Evolutionary conservation across 2,329 filamentous ascomycete species (phyloP).

Genomic region (Bipolaris victoriae): DNA sequence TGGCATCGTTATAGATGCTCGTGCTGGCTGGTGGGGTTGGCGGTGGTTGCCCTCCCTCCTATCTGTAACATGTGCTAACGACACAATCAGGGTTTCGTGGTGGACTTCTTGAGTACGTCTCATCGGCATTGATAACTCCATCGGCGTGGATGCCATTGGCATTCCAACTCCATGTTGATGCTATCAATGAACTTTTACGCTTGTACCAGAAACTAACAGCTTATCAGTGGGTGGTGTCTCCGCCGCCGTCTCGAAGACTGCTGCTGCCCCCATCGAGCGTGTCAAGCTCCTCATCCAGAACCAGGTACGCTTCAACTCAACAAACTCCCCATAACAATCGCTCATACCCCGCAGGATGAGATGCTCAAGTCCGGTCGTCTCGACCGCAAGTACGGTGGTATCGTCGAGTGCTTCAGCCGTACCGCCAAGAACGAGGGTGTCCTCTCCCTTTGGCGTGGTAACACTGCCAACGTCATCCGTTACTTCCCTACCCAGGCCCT

Average conservation of each 20-base stretch:
- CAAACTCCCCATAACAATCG: not conserved
- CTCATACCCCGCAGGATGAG: constrained; percentile 77
- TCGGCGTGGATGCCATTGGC: constrained; percentile 35
- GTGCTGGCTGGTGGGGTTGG: constrained; percentile 24
- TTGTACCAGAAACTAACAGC: constrained; percentile 50
- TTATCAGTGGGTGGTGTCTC: constrained; percentile 94
- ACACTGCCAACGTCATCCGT: constrained; percentile 99
- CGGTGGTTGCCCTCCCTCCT: constrained; percentile 24
- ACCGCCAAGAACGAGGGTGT: constrained; percentile 91
- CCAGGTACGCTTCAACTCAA: constrained; percentile 73
- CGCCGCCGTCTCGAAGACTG: constrained; percentile 99
- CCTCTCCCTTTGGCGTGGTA: constrained; percentile 97
- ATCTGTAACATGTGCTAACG: constrained; percentile 36
- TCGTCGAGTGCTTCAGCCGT: constrained; percentile 92
- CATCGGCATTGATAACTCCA: constrained; percentile 22
- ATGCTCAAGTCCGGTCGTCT: constrained; percentile 99
- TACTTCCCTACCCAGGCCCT: constrained; percentile 99
- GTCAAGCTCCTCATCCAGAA: constrained; percentile 99
- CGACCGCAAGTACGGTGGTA: constrained; percentile 94
- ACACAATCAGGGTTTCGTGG: constrained; percentile 77
- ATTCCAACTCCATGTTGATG: constrained; percentile 16
- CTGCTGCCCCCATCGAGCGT: constrained; percentile 99
- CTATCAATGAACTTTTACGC: constrained; percentile 13
- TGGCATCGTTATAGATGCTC: constrained; percentile 26
- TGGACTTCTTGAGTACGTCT: constrained; percentile 98